Conservation (phyloP, 1,139 yeast genomes). For the Wickerhamiella infanticola region DNA sequence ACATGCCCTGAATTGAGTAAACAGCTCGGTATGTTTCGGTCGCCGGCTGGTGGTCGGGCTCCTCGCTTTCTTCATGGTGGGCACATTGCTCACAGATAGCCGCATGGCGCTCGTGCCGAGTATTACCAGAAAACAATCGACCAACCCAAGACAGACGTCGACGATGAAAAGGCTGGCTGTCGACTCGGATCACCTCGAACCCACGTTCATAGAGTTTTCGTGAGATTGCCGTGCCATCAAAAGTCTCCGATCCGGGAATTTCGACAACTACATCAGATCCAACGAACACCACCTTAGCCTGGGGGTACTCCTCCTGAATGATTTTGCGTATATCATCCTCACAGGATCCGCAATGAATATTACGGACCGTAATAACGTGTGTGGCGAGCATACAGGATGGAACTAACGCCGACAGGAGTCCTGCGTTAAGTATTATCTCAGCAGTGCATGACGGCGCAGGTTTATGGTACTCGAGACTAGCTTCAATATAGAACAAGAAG, state of each 20-base stretch:
- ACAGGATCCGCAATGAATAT: conserved; percentile 41
- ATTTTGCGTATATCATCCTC: conserved; percentile 26
- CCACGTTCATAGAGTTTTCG: conserved; percentile 18
- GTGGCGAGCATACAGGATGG: neutral
- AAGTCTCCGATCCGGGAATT: conserved; percentile 11
- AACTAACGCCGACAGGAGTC: too few relatives aligned
- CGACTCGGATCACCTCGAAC: conserved; percentile 20
- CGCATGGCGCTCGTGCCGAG: conserved; percentile 21
- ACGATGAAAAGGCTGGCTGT: conserved; percentile 8
- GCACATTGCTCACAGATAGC: conserved; percentile 26
- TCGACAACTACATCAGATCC: conserved; percentile 20
- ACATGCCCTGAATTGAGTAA: conserved; percentile 47
- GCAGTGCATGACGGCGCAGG: too few relatives aligned
- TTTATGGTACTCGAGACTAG: too few relatives aligned
- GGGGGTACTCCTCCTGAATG: conserved; percentile 16
- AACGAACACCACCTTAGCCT: conserved; percentile 19
- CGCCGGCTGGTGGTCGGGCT: conserved; percentile 8
- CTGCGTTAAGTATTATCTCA: too few relatives aligned
- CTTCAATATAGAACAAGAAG: too few relatives aligned
- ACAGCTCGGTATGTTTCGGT: conserved; percentile 32
- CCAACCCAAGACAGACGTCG: conserved; percentile 7
- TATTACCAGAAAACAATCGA: neutral
- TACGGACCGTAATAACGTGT: conserved; percentile 20
- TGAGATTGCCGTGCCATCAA: conserved; percentile 11
- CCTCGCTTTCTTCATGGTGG: conserved; percentile 4